Evolutionary conservation across 257 asterid species (phyloP).

Genomic region (Solanum rostratum): DNA sequence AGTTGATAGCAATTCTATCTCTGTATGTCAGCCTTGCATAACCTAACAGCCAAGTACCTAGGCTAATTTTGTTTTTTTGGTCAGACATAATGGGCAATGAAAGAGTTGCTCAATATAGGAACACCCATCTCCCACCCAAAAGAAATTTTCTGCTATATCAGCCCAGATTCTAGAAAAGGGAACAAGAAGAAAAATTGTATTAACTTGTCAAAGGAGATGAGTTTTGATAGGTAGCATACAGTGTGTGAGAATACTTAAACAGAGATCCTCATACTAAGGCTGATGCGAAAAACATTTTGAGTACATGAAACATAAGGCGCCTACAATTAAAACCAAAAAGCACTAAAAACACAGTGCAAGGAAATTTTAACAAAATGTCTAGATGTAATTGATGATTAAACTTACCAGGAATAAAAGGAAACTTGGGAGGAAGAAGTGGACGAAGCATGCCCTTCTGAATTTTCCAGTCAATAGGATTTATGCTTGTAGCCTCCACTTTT

Average conservation of each 20-base stretch:
- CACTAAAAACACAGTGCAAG: background rate
- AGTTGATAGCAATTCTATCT: background rate
- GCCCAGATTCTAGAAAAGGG: background rate
- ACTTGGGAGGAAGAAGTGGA: slow-evolving; percentile 34
- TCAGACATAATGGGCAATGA: too few relatives aligned
- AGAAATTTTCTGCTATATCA: background rate
- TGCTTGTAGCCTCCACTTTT: slow-evolving; percentile 56
- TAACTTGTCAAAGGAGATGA: background rate
- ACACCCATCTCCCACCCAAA: background rate
- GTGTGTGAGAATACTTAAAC: background rate
- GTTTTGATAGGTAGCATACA: background rate
- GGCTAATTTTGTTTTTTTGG: background rate
- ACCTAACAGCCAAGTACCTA: background rate
- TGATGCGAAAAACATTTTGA: background rate
- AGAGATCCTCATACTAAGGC: background rate
- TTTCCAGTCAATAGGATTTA: slow-evolving; percentile 63
- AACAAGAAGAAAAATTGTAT: background rate
- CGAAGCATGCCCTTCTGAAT: slow-evolving; percentile 50
- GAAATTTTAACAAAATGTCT: background rate
- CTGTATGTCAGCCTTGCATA: background rate
- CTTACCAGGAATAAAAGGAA: slow-evolving; percentile 53
- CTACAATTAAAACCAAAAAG: background rate
- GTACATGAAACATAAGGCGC: background rate
- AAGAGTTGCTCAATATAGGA: background rate
- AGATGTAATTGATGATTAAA: background rate